A percentile compares a stretch with the other conserved stretches of the same genome.
These are phyloP conservation scores for Colletotrichum noveboracense DNA, from an alignment of 2,329 filamentous ascomycete genomes.

Conservation along the genomic window DNA sequence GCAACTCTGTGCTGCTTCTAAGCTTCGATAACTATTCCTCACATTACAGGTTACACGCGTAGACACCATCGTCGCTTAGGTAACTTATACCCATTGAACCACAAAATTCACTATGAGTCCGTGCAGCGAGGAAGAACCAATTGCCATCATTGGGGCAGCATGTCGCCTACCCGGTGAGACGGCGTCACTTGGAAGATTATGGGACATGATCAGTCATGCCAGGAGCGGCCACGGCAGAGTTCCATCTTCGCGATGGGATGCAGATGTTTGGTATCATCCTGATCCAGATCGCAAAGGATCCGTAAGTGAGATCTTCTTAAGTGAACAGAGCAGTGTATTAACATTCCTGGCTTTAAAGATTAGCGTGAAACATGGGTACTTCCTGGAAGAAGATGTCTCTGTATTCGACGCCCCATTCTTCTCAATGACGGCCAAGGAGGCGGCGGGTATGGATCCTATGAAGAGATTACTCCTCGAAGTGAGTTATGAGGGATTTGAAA, in stretches of 20 bases:
- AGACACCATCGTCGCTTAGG: neutral
- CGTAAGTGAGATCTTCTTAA: neutral
- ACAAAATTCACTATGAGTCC: neutral
- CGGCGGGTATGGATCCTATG: conserved; percentile 51
- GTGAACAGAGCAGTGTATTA: neutral
- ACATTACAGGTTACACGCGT: neutral
- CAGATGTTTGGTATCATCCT: conserved; percentile 25
- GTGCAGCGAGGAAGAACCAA: conserved; percentile 29
- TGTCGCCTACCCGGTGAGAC: conserved; percentile 43
- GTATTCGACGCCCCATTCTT: conserved; percentile 59
- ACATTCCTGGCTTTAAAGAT: conserved; percentile 1
- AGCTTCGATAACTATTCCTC: neutral
- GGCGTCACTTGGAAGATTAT: conserved; percentile 35
- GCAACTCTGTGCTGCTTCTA: neutral
- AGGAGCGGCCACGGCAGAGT: conserved; percentile 13
- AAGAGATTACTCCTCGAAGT: conserved; percentile 40
- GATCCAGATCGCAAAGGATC: conserved; percentile 23
- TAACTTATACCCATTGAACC: neutral
- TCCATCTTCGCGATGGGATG: conserved; percentile 25
- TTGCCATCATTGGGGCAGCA: conserved; percentile 43
- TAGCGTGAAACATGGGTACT: conserved; percentile 35
- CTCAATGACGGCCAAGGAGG: conserved; percentile 53
- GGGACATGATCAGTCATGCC: conserved; percentile 32
- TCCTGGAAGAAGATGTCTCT: conserved; percentile 50
- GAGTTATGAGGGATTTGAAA: conserved; percentile 37